Evolutionary conservation across 306 rosid species (phyloP), one percentile per base, ranked within the genome.

Genomic region (Citrullus colocynthis): DNA sequence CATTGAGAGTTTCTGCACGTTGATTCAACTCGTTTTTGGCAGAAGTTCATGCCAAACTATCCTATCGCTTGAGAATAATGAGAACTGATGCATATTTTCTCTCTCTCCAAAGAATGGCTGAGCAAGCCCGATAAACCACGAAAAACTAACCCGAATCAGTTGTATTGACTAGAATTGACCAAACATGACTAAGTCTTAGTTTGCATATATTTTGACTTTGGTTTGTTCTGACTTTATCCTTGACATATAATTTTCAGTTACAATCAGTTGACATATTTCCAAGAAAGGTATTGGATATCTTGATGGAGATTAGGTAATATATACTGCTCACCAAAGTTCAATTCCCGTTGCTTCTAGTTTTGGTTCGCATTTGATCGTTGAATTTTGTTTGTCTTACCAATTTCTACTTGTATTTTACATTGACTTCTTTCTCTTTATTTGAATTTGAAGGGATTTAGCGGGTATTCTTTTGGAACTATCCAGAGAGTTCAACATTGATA

Each of bases 401-500:
- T 44, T 42, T 70, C 20, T 70, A 44, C 54, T 11, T 54, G 34
- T 80, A 52, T 74, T 64, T 49, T 76, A 59, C 80, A 45, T 77
- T 54, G 76, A 54, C 70, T 70, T 70, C 37, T 70, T 70, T 70
- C 45, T 73, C 82, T 74, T 48, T 79, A 57, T 70, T 79, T 86
- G 58, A 42, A 18, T 59, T 34, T 79, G 80, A 74, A 94, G 98
- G 89, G 96, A 85, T 73, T 77, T 94, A 55, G 83, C 90, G 69
- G 90, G 81, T 62, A 80, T 88, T 66, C 83, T 94, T 55, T 81
- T 64, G 81, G 96, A 82, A 64, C 85, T 94, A 61, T 92, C 89
- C 17, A 86, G 86, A 69, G 91, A 86, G 82, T 92, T 88, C 95
- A 94, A 90, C 79, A 83, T 89, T 28, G 95, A 90, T 69, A 87